Evolutionary conservation across 2,329 filamentous ascomycete genomes (phyloP).

Genomic region (Apiospora koreana): DNA sequence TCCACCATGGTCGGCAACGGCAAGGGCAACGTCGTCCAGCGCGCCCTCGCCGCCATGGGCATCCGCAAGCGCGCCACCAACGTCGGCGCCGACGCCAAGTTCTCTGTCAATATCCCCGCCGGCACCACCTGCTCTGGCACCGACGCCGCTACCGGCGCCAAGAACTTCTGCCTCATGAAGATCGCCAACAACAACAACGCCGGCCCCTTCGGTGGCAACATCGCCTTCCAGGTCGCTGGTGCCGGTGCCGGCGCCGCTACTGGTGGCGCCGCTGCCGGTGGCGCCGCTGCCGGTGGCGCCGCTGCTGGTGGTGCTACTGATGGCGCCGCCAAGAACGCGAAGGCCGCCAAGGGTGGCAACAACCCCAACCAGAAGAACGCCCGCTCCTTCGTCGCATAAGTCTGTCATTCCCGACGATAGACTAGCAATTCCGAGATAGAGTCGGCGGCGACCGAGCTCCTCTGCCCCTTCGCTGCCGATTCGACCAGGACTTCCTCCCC

Average conservation of each 20-base stretch:
- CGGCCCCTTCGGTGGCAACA: constrained; percentile 22
- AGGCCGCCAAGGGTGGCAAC: neutral
- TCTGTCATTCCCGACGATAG: neutral
- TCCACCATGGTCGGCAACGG: constrained; percentile 19
- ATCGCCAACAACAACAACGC: constrained; percentile 21
- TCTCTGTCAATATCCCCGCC: constrained; percentile 19
- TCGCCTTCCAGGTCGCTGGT: constrained; percentile 23
- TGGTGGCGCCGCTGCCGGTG: neutral
- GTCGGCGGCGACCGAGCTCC: neutral
- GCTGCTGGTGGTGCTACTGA: neutral
- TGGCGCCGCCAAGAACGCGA: neutral
- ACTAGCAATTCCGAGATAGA: neutral
- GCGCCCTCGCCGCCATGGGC: constrained; percentile 19
- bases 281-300: neutral
- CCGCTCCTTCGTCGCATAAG: constrained; percentile 4
- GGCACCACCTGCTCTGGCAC: constrained; percentile 21
- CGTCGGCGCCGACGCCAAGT: neutral
- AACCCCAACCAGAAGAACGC: constrained; percentile 7
- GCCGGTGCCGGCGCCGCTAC: neutral
- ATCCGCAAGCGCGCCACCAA: constrained; percentile 10
- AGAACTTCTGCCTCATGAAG: constrained; percentile 23
- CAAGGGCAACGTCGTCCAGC: constrained; percentile 19
- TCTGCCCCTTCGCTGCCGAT: neutral
- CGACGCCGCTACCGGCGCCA: constrained; percentile 11
- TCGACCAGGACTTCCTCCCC: neutral